Percentiles rank a stretch among this genome's conserved stretches.
These are phyloP conservation scores for Aphanoascus verrucosus DNA, from an alignment of 2,329 filamentous ascomycete species.

Conservation along the genomic window DNA sequence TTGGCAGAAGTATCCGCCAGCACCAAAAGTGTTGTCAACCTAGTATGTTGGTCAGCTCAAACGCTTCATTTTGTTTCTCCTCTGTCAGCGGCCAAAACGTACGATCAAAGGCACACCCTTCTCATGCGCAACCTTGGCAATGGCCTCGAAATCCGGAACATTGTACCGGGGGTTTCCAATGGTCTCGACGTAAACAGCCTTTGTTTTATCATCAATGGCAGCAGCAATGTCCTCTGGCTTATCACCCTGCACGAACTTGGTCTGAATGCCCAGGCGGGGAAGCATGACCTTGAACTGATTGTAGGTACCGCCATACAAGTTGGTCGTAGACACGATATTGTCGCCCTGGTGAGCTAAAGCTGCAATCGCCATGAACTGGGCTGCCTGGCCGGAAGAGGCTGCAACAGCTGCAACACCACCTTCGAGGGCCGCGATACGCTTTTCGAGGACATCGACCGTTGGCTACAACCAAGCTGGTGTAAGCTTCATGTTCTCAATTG, in stretches of 20 bases:
- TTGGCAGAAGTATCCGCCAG: slow-evolving; percentile 75
- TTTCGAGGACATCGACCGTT: slow-evolving; percentile 91
- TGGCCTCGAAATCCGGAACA: slow-evolving; percentile 78
- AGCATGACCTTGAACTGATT: slow-evolving; percentile 93
- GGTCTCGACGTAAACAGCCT: slow-evolving; percentile 82
- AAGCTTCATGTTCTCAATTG: not conserved
- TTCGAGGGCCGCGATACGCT: slow-evolving; percentile 89
- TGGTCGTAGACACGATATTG: slow-evolving; percentile 85
- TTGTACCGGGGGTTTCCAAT: slow-evolving; percentile 94
- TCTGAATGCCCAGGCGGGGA: slow-evolving; percentile 73
- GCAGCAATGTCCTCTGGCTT: slow-evolving; percentile 65
- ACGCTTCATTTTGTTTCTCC: not conserved
- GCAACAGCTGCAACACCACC: slow-evolving; percentile 81
- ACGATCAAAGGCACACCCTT: slow-evolving; percentile 56
- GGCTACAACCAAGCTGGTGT: slow-evolving; percentile 43
- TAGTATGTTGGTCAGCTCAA: slow-evolving; percentile 23
- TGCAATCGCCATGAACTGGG: slow-evolving; percentile 81
- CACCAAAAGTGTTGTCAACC: slow-evolving; percentile 93
- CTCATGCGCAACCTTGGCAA: slow-evolving; percentile 67
- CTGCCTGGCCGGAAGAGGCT: slow-evolving; percentile 74
- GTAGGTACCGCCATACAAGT: slow-evolving; percentile 90
- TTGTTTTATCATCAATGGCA: slow-evolving; percentile 84
- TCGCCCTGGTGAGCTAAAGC: slow-evolving; percentile 79
- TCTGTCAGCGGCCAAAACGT: slow-evolving; percentile 14
- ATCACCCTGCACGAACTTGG: slow-evolving; percentile 79